Percentiles rank a stretch among this genome's conserved stretches.
These are phyloP conservation scores for Zasmidium citrigriseum DNA, from an alignment of 2,329 filamentous ascomycete genomes.

Conservation along the genomic window DNA sequence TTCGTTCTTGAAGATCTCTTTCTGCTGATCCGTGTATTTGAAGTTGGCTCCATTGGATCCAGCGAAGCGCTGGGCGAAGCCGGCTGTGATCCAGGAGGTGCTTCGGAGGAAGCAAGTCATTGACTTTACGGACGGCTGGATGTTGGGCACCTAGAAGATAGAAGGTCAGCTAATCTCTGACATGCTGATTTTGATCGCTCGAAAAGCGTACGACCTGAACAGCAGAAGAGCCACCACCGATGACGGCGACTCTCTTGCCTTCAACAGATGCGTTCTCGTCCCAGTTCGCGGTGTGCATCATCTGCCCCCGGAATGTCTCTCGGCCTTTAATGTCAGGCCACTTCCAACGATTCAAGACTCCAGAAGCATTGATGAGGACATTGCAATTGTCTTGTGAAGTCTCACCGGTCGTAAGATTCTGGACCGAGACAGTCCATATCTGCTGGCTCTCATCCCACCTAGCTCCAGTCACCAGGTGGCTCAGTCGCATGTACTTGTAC, in stretches of 20 bases:
- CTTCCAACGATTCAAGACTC: slow-evolving; percentile 34
- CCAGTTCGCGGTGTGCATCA: slow-evolving; percentile 40
- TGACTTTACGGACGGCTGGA: slow-evolving; percentile 25
- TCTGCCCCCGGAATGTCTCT: slow-evolving; percentile 40
- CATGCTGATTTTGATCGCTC: too few species aligned
- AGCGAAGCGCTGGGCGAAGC: slow-evolving; percentile 47
- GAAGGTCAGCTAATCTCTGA: too few species aligned
- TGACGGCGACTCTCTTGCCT: slow-evolving; percentile 41
- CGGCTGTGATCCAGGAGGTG: slow-evolving; percentile 6
- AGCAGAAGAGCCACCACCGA: slow-evolving; percentile 39
- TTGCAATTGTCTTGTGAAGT: slow-evolving; percentile 31
- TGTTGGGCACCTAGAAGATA: too few species aligned
- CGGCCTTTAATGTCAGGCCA: slow-evolving; percentile 43
- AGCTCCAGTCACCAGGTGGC: slow-evolving; percentile 42
- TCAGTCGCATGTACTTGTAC: slow-evolving; percentile 45
- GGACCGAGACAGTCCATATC: slow-evolving; percentile 36
- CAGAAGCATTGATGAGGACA: slow-evolving; percentile 35
- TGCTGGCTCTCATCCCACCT: slow-evolving; percentile 43
- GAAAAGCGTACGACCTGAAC: slow-evolving; percentile 45
- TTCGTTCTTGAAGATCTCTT: slow-evolving; percentile 39
- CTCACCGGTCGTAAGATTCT: slow-evolving; percentile 31
- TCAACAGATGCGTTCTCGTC: slow-evolving; percentile 34
- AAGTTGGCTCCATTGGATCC: slow-evolving; percentile 49
- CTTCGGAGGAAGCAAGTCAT: slow-evolving; percentile 4
- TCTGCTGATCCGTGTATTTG: slow-evolving; percentile 43